Conservation (phyloP, 768 basidiomycete genomes). For the Nidula microcarpa region DNA sequence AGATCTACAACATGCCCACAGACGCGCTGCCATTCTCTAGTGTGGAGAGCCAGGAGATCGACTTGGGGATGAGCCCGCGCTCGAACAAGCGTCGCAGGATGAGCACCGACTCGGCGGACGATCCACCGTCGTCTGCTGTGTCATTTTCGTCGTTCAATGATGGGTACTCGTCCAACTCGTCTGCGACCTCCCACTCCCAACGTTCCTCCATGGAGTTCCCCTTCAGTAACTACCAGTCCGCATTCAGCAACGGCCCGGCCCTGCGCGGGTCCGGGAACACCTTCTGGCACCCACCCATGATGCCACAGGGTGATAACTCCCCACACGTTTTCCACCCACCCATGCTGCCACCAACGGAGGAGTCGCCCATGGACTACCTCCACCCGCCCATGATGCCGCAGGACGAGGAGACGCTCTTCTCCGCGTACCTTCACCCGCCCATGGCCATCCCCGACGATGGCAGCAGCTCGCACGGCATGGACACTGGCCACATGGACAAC, state of each 20-base stretch:
- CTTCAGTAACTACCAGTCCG: constrained; percentile 49
- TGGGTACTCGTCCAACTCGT: constrained; percentile 56
- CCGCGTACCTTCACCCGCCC: constrained; percentile 42
- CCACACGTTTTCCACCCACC: constrained; percentile 65
- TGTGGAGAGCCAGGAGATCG: constrained; percentile 43
- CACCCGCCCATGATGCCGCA: constrained; percentile 60
- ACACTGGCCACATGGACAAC: neutral
- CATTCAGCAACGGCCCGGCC: constrained; percentile 36
- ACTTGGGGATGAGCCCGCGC: constrained; percentile 40
- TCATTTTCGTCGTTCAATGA: constrained; percentile 62
- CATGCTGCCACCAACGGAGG: constrained; percentile 56
- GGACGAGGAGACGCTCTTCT: constrained; percentile 63
- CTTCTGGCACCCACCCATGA: constrained; percentile 80
- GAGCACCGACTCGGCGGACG: constrained; percentile 55
- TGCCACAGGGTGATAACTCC: constrained; percentile 51
- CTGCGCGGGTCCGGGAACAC: constrained; percentile 57
- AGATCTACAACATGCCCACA: constrained; percentile 40
- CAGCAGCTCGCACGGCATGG: neutral
- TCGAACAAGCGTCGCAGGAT: constrained; percentile 67
- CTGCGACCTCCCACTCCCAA: constrained; percentile 54
- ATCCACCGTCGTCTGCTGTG: constrained; percentile 59
- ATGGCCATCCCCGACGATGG: constrained; percentile 37
- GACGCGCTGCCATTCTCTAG: constrained; percentile 55
- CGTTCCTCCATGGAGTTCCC: constrained; percentile 68
- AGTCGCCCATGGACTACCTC: constrained; percentile 71